Evolutionary conservation across 345 rosid genomes (phyloP).

Genomic region (Trapa bicornis): DNA sequence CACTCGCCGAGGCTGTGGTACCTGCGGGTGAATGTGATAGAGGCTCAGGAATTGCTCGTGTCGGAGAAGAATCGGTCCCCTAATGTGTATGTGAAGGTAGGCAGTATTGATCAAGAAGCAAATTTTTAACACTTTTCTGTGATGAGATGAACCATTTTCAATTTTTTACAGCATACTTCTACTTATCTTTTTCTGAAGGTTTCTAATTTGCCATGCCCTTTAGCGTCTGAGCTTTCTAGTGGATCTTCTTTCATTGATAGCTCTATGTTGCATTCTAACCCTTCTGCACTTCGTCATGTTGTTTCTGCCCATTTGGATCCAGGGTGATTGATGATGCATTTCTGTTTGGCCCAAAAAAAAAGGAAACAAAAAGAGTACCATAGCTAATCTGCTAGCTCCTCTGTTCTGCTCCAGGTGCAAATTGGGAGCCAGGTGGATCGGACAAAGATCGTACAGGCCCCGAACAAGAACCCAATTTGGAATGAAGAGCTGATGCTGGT

Average conservation of each 20-base stretch:
- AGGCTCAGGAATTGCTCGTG: slow-evolving; percentile 69
- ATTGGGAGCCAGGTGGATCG: slow-evolving; percentile 51
- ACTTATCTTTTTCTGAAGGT: no score
- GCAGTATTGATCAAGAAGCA: slow-evolving; percentile 1
- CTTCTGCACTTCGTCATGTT: no score
- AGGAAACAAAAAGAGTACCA: background rate
- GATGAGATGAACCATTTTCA: no score
- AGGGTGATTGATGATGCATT: no score
- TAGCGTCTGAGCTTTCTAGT: no score
- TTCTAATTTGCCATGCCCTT: no score
- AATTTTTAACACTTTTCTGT: no score
- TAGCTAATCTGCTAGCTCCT: background rate
- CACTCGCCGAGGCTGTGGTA: slow-evolving; percentile 94
- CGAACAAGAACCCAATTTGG: slow-evolving; percentile 61
- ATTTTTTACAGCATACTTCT: no score
- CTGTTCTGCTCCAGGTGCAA: slow-evolving; percentile 4
- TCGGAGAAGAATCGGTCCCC: slow-evolving; percentile 51
- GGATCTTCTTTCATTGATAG: no score
- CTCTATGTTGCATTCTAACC: no score
- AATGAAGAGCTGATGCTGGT: slow-evolving; percentile 84
- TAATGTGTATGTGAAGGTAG: slow-evolving; percentile 49
- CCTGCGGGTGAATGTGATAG: slow-evolving; percentile 64
- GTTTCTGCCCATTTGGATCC: no score
- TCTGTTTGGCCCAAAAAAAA: no score
- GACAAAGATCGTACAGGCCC: slow-evolving; percentile 52